These are phyloP conservation scores for Lecanosticta acicola DNA, from an alignment of 2,329 filamentous ascomycete genomes.

Conservation along the genomic window DNA sequence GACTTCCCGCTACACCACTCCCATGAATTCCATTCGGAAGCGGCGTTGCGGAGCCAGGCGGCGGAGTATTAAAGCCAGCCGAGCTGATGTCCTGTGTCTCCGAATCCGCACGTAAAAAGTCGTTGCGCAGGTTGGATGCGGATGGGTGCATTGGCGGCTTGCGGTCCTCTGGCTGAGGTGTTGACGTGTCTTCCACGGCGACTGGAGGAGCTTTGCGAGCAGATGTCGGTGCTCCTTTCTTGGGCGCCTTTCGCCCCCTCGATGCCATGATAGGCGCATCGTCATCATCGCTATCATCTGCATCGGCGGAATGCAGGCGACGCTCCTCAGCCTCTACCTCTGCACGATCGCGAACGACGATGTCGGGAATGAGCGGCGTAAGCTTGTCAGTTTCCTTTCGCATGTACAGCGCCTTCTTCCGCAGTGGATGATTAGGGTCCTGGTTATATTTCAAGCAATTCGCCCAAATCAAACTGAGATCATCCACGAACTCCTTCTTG, in stretches of 20 bases:
- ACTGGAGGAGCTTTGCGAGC: slow-evolving; percentile 39
- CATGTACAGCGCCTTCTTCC: slow-evolving; percentile 94
- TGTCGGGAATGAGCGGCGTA: slow-evolving; percentile 88
- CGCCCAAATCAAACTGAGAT: slow-evolving; percentile 92
- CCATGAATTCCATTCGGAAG: slow-evolving; percentile 59
- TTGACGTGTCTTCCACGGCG: slow-evolving; percentile 62
- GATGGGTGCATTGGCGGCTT: slow-evolving; percentile 57
- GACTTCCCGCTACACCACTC: slow-evolving; percentile 56
- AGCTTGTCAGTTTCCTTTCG: slow-evolving; percentile 95
- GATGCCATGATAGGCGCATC: slow-evolving; percentile 86
- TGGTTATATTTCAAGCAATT: slow-evolving; percentile 96
- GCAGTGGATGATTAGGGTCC: slow-evolving; percentile 76
- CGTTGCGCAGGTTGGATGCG: slow-evolving; percentile 48
- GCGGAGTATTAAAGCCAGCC: slow-evolving; percentile 81
- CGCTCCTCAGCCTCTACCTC: slow-evolving; percentile 74
- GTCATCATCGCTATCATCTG: slow-evolving; percentile 84
- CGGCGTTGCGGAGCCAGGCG: slow-evolving; percentile 71
- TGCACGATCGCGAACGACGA: slow-evolving; percentile 81
- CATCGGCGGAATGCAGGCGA: slow-evolving; percentile 74
- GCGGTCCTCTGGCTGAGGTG: slow-evolving; percentile 62
- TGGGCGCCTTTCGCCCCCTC: slow-evolving; percentile 78
- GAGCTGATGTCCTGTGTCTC: slow-evolving; percentile 68
- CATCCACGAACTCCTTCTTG: slow-evolving; percentile 89
- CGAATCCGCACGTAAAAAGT: slow-evolving; percentile 60
- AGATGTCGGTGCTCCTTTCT: slow-evolving; percentile 61